Evolutionary conservation across 73 alveolate species (phyloP), one percentile per base, ranked within the genome.

Genomic region (Tetrahymena thermophila): DNA sequence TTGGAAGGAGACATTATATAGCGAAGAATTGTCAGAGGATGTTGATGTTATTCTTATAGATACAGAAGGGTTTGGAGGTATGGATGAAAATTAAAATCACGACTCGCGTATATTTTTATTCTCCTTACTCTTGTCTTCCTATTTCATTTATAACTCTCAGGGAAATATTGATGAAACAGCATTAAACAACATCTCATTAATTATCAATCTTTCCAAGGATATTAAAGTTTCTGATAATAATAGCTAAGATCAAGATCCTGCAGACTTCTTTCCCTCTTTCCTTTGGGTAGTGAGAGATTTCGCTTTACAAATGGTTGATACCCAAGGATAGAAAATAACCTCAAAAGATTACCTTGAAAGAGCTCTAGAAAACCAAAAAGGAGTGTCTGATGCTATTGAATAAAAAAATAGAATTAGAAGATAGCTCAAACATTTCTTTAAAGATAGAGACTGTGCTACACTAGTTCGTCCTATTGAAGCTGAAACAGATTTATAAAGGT

Each of bases 261-360:
- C 98, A 19, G 96, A 97, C 28, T 98, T 97, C 97, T 99, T 99
- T 96, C 99, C 99, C 93, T 96, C 98, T 43, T 98, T 99, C 89
- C 96, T 98, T 96, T 99, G 99, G 99, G 98, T 99, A 35, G 99
- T 99, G 85, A 97, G 99, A 96, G 99, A 99, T 97, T 99, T 99
- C 97, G 98, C 99, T 16, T 97, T 98, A 34, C 96, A 97, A 94
- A 94, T 99, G 89, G 97, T 97, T 34, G 99, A 98, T 94, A 96
- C 95, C 43, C 96, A 98, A 85, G 99, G 99, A 11, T 98, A 98
- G 37, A 97, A 98, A 14, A 98, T 98, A 19, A 96, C 98, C 4
- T 97, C 99, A 0, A 98, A 98, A 94, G 99, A 99, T 94, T 99
- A 99, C 96, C 96, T 99, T 40, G 99, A 99, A 96, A 96, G 97